Evolutionary conservation across 768 basidiomycete species (phyloP), one percentile per base, ranked within the genome.

Genomic region (Hebeloma cylindrosporum): DNA sequence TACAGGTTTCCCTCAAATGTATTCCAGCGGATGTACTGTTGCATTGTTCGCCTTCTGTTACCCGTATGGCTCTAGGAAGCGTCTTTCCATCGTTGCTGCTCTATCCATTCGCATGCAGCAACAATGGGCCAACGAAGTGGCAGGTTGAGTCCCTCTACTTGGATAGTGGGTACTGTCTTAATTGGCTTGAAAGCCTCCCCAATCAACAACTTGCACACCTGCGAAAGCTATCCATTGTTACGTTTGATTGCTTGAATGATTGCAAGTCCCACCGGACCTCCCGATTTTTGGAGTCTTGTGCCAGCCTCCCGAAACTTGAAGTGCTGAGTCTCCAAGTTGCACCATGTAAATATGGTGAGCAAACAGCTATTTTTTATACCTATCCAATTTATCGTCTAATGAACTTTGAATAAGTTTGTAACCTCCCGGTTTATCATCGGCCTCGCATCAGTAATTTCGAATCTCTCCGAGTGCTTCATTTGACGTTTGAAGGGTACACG

Each of bases 31-130:
- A 20, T 7, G 22, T 35, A 11, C 8, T 44, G 8, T 13, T 16
- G 5, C 11, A 25, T 27, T 44, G 43, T 36, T 14, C 28, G 29
- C 33, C 26, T 2, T 35, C 33, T 36, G 43, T 44, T 4, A 26
- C 7, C n/a, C 33, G 29, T 17, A 4, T 44, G 4, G 43, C 33
- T 8, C 8, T 44, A n/a, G n/a, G n/a, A n/a, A n/a, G n/a, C n/a
- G n/a, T n/a, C n/a, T n/a, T n/a, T n/a, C n/a, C n/a, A n/a, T n/a
- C n/a, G n/a, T n/a, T n/a, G n/a, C n/a, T n/a, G n/a, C n/a, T n/a
- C n/a, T n/a, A n/a, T n/a, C n/a, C n/a, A n/a, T n/a, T n/a, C n/a
- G n/a, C n/a, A n/a, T n/a, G n/a, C n/a, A n/a, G n/a, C n/a, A n/a
- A n/a, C n/a, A n/a, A n/a, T n/a, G n/a, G n/a, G n/a, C n/a, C n/a